Conservation (phyloP, 2,329 filamentous ascomycete genomes). For the Paradendryphiella salina region DNA sequence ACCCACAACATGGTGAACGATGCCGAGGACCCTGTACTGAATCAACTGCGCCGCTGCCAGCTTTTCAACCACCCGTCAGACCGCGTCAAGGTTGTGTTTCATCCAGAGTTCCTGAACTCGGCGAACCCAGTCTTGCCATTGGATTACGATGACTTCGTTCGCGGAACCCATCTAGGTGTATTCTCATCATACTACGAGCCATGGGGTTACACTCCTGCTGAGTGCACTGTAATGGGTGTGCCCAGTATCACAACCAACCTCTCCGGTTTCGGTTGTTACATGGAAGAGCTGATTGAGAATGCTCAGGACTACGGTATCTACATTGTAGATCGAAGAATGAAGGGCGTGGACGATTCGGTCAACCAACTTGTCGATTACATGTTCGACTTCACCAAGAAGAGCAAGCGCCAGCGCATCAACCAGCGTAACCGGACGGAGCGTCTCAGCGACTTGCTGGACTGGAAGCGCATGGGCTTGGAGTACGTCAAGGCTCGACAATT, state of each 20-base stretch:
- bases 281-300: slow-evolving; percentile 99
- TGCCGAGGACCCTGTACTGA: slow-evolving; percentile 87
- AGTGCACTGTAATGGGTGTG: slow-evolving; percentile 98
- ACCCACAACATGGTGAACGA: slow-evolving; percentile 99
- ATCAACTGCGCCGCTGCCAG: slow-evolving; percentile 93
- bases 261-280: slow-evolving; percentile 97
- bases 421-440: slow-evolving; percentile 96
- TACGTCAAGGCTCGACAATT: slow-evolving; percentile 97
- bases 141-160: slow-evolving; percentile 98
- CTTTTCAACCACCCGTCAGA: slow-evolving; percentile 95
- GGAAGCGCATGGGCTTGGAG: slow-evolving; percentile 99
- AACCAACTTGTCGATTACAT: slow-evolving; percentile 92
- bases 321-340: slow-evolving; percentile 93
- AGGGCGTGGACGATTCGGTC: slow-evolving; percentile 95
- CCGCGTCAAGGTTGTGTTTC: slow-evolving; percentile 96
- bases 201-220: slow-evolving; percentile 97
- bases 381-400: slow-evolving; percentile 93
- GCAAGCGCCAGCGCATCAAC: slow-evolving; percentile 95
- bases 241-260: slow-evolving; percentile 98
- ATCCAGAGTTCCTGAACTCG: slow-evolving; percentile 95
- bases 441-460: slow-evolving; percentile 91
- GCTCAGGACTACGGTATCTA: slow-evolving; percentile 98
- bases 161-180: slow-evolving; percentile 91
- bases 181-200: slow-evolving; percentile 99
- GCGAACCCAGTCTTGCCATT: slow-evolving; percentile 92